Base-by-base conservation (phyloP, 1,139 yeast species). In the Pichia sp. region DNA sequence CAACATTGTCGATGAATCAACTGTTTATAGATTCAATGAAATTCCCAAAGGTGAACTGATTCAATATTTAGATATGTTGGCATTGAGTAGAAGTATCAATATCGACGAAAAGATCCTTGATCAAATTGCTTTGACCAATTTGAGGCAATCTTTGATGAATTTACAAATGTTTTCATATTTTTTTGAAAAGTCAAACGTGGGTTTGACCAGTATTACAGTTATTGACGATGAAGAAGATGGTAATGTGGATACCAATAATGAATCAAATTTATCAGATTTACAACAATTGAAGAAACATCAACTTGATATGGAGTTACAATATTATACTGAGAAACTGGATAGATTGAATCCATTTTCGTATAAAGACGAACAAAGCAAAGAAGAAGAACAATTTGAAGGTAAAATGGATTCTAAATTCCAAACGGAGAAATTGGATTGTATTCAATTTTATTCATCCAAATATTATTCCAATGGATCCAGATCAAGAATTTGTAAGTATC, bases 1-100 rank as follows among this genome's bases (percentile, higher is more conserved):
- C 29, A 66, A 65, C 39, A 64, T 85, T 6, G 55, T 76, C 16
- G 72, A 75, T 16, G 59, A 59, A 38, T 58, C 64, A 3, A 52
- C 59, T 3, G 52, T 61, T n/a, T 51, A 49, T 33, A 44, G 44
- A 31, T 56, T 60, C 37, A 40, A 43, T 3, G 43, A 47, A 6
- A 51, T 50, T 2, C 34, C 42, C 1, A 29, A 33, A 3, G 31
- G 16, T 5, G 39, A 44, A 5, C 27, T 52, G 32, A 32, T 27
- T 27, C 48, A 52, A 31, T 61, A 61, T 44, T 43, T 61, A 28
- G 59, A 56, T 45, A 29, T 57, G 38, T 53, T 56, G 27, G 57
- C 59, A 3, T 45, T 55, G 28, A 48, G 47, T 7, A 55, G 57
- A 52, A 58, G 59, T 10, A 47, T 52, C 27, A 42, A 42, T 28